These are phyloP conservation scores for Cystofilobasidium macerans DNA, from an alignment of 768 basidiomycete species.

Conservation along the genomic window DNA sequence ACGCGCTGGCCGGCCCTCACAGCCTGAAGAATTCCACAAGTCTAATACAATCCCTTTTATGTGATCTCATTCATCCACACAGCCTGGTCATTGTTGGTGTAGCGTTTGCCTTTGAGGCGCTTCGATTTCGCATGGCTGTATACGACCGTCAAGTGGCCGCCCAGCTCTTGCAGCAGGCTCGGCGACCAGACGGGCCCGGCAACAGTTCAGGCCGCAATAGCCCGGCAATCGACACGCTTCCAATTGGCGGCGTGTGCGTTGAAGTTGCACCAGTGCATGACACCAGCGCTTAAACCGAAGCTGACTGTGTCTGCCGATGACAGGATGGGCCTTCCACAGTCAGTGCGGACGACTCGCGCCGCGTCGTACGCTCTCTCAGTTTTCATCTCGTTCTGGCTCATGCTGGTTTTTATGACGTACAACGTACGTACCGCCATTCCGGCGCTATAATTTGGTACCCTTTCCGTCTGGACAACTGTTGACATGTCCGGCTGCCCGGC, in stretches of 20 bases:
- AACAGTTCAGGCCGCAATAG: background rate
- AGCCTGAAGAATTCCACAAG: too few species aligned
- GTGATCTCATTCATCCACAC: background rate
- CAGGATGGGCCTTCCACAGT: constrained; percentile 9
- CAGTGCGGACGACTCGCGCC: constrained; percentile 7
- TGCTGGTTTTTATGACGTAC: constrained; percentile 22
- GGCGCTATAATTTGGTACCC: too few species aligned
- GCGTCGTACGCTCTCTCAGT: constrained; percentile 11
- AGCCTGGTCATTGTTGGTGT: constrained; percentile 13
- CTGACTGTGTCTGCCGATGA: too few species aligned
- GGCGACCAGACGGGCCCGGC: background rate
- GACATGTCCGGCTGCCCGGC: too few species aligned
- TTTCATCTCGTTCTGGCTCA: constrained; percentile 16
- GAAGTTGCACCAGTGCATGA: too few species aligned
- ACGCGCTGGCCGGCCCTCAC: background rate
- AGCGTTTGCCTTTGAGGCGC: constrained; percentile 9
- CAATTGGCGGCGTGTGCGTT: constrained; percentile 10
- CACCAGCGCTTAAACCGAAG: too few species aligned
- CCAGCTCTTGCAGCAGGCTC: background rate
- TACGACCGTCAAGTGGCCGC: constrained; percentile 13
- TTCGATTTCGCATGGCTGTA: background rate
- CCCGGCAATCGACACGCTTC: constrained; percentile 1
- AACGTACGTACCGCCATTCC: background rate
- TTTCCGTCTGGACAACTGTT: too few species aligned
- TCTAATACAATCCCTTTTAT: too few species aligned